Evolutionary conservation across 495 filamentous ascomycete species (phyloP).

Genomic region (Penicillium angulare): DNA sequence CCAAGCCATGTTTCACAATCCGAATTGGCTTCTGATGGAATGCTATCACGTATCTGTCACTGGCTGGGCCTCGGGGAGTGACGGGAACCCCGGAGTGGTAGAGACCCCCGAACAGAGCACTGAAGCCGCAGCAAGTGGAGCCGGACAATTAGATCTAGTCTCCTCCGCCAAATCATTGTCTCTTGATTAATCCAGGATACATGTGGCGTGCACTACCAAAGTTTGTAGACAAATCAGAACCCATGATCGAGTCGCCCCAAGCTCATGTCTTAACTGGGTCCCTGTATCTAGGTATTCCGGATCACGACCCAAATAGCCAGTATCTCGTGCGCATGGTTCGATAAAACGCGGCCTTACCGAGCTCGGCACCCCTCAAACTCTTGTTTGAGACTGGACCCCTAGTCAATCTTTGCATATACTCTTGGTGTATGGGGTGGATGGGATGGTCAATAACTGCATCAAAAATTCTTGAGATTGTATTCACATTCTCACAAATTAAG

Average conservation of each 20-base stretch:
- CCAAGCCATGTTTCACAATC: slow-evolving; percentile 1
- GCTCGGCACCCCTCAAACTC: background rate
- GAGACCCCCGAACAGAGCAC: background rate
- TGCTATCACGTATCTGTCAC: background rate
- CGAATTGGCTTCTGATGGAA: background rate
- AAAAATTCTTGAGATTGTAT: background rate
- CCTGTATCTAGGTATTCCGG: no score
- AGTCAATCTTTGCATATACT: background rate
- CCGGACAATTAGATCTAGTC: background rate
- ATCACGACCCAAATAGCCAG: slow-evolving; percentile 8
- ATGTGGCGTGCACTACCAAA: background rate
- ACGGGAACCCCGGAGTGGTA: background rate
- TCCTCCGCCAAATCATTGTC: background rate
- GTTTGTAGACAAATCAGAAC: background rate
- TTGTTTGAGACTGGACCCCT: background rate
- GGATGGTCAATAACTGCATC: no score
- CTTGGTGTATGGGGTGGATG: no score
- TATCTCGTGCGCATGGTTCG: slow-evolving; percentile 12
- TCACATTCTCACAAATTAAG: no score
- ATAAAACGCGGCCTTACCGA: slow-evolving; percentile 1
- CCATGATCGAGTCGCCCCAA: background rate
- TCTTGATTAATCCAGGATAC: background rate
- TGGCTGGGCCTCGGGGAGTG: background rate
- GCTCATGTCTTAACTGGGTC: no score
- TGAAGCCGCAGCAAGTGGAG: no score